Evolutionary conservation across 1,284 basidiomycete species (phyloP).

Genomic region (Ustilago trichophora): DNA sequence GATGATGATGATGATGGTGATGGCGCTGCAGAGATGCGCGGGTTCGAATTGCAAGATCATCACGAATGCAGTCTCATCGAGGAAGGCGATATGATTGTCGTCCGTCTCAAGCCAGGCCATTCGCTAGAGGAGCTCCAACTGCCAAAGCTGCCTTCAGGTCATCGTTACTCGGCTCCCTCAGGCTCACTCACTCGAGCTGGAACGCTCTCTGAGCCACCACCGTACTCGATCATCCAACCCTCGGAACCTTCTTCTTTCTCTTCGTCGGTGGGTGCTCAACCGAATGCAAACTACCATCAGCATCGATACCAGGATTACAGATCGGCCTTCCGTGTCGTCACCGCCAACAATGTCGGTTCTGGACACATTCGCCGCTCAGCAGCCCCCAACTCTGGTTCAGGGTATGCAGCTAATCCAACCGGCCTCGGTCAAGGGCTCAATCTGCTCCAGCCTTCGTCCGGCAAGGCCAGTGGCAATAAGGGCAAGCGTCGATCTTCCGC

Average conservation of each 20-base stretch:
- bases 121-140: conserved; percentile 53
- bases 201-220: conserved; percentile 50
- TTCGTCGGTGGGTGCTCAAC: conserved; percentile 61
- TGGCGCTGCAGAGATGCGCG: no score
- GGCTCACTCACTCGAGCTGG: conserved; percentile 46
- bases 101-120: conserved; percentile 46
- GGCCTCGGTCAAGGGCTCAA: conserved; percentile 29
- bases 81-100: conserved; percentile 61
- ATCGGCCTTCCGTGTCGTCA: conserved; percentile 56
- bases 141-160: conserved; percentile 44
- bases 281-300: conserved; percentile 61
- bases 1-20: no score
- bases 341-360: conserved; percentile 40
- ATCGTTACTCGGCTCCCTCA: conserved; percentile 53
- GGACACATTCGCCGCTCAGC: conserved; percentile 43
- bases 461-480: conserved; percentile 7
- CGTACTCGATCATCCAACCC: conserved; percentile 52
- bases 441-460: conserved; percentile 18
- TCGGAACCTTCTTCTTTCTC: conserved; percentile 64
- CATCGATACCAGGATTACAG: conserved; percentile 57
- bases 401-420: conserved; percentile 10
- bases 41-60: conserved; percentile 59
- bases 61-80: conserved; percentile 64
- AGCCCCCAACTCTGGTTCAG: conserved; percentile 7
- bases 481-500: conserved; percentile 24